Evolutionary conservation across 129 eudicot genomes (phyloP).

Genomic region (Rutidosis leptorrhynchoides): DNA sequence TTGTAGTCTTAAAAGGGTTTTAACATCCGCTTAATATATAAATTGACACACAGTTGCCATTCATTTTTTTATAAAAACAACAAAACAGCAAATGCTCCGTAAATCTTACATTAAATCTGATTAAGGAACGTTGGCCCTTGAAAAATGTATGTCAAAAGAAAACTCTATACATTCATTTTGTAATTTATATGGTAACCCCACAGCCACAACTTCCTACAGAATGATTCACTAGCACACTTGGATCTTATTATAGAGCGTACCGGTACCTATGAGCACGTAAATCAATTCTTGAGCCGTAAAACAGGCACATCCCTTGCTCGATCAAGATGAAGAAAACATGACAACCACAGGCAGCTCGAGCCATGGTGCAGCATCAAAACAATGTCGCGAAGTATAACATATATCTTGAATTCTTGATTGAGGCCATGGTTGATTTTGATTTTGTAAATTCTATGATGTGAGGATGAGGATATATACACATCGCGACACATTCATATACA

Average conservation of each 20-base stretch:
- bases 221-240: neutral
- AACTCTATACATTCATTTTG: neutral
- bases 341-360: slow-evolving; percentile 11
- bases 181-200: neutral
- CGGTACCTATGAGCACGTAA: neutral
- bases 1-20: too few relatives aligned
- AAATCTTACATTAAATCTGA: neutral
- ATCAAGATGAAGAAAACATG: neutral
- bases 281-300: slow-evolving; percentile 2
- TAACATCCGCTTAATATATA: too few relatives aligned
- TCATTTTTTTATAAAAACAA: neutral
- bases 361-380: slow-evolving; percentile 9
- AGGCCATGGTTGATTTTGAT: slow-evolving; percentile 7
- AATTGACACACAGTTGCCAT: too few relatives aligned
- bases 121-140: neutral
- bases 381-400: slow-evolving; percentile 11
- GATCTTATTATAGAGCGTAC: too few relatives aligned
- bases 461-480: neutral
- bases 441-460: slow-evolving; percentile 10
- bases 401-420: slow-evolving; percentile 1
- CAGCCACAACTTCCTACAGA: neutral
- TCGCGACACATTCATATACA: slow-evolving; percentile 5
- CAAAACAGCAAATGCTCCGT: neutral
- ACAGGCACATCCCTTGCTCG: neutral
- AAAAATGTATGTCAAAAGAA: neutral